Evolutionary conservation across 306 rosid species (phyloP).

Genomic region (Pueraria montana): DNA sequence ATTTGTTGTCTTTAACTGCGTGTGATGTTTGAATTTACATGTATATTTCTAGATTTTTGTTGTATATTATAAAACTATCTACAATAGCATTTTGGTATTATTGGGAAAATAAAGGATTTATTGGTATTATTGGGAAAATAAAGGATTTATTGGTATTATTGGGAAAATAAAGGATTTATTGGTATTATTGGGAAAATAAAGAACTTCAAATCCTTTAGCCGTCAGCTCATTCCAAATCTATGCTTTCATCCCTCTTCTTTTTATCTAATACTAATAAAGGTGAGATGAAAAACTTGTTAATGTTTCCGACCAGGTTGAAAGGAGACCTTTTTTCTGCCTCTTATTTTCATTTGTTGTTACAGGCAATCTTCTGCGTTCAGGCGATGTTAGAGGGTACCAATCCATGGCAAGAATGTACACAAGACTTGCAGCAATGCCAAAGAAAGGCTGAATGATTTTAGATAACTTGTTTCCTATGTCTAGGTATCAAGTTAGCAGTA

Average conservation of each 20-base stretch:
- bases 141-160: too few species aligned
- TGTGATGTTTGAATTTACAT: slow-evolving; percentile 25
- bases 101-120: slow-evolving; percentile 24
- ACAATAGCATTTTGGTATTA: neutral
- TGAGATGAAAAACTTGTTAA: slow-evolving; percentile 32
- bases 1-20: slow-evolving; percentile 1
- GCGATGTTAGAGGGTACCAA: slow-evolving; percentile 86
- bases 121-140: too few species aligned
- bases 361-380: slow-evolving; percentile 96
- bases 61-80: slow-evolving; percentile 23
- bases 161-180: slow-evolving; percentile 25
- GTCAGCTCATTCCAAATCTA: slow-evolving; percentile 24
- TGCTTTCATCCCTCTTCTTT: neutral
- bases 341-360: slow-evolving; percentile 30
- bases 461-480: slow-evolving; percentile 37
- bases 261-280: too few species aligned
- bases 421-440: slow-evolving; percentile 97
- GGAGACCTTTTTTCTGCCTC: neutral
- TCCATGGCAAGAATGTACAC: slow-evolving; percentile 99
- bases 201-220: slow-evolving; percentile 39
- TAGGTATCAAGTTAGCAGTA: slow-evolving; percentile 35
- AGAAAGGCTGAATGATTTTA: slow-evolving; percentile 76
- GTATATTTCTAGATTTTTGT: slow-evolving; percentile 1
- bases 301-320: slow-evolving; percentile 22
- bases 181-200: slow-evolving; percentile 24